Evolutionary conservation across 2,329 filamentous ascomycete genomes (phyloP), one percentile per base, ranked within the genome.

Genomic region (Pseudopyricularia cyperi): DNA sequence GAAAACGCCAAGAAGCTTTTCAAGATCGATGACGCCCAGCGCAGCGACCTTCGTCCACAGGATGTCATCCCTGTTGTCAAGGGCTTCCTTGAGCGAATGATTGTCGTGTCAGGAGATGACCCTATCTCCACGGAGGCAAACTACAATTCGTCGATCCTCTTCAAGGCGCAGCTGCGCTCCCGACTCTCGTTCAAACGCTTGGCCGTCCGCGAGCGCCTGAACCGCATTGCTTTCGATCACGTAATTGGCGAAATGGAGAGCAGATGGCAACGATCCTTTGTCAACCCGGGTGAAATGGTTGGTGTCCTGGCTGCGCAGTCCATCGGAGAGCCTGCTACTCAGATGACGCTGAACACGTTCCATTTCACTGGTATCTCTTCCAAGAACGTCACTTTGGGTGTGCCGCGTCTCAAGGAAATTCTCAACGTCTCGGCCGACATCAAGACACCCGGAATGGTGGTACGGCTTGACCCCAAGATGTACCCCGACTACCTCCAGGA

Each of bases 301-400:
- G 93, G 93, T 71, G 93, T 98, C 22, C 73, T 98, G 62, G 93
- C 93, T 57, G 93, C 94, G 7, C 93, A 98, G 71, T 98, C 93
- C 32, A 98, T 98, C 65, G 93, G 93, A 72, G 93, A 98, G 69
- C 93, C 93, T 39, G 94, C 93, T 22, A 98, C 93, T 1, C 93
- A 98, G 75, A 98, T 98, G 93, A 98, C 93, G 1, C 73, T 98
- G 55, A 98, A 98, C 73, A 98, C 93, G 24, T 98, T 98, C 85
- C 93, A 98, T 76, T 98, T 98, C 68, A 90, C 93, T 68, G 93
- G 93, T 95, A 89, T 98, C 55, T 95, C 94, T 35, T 95, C 91
- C 24, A 98, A 98, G 84, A 98, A 98, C 76, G 91, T 51, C 37
- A 51, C 50, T 6, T 83, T 98, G 48, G 93, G 93, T 89, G 93